These are phyloP conservation scores for Barnettozyma siamensis DNA, from an alignment of 805 yeast species.

Conservation along the genomic window DNA sequence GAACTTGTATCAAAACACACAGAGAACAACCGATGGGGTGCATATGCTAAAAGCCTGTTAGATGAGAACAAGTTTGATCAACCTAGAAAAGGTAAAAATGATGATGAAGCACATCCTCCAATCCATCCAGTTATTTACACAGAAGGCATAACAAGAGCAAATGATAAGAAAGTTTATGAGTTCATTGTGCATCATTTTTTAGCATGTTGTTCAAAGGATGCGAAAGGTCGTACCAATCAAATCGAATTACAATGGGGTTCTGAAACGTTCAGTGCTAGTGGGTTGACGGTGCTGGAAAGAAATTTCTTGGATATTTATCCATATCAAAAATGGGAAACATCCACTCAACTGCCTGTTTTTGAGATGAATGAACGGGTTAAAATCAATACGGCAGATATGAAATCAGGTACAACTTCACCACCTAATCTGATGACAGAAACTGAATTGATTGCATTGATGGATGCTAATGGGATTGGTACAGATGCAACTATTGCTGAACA, in stretches of 20 bases:
- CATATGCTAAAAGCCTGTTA: slow-evolving; percentile 48
- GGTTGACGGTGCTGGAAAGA: slow-evolving; percentile 62
- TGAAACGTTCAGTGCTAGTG: slow-evolving; percentile 69
- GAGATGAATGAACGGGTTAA: slow-evolving; percentile 48
- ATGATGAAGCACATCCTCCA: slow-evolving; percentile 98
- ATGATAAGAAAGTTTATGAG: slow-evolving; percentile 73
- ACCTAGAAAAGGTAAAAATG: slow-evolving; percentile 79
- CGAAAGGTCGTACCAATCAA: slow-evolving; percentile 65
- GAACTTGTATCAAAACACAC: slow-evolving; percentile 57
- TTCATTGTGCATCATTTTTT: slow-evolving; percentile 79
- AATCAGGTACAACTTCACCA: slow-evolving; percentile 72
- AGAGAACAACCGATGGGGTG: slow-evolving; percentile 59
- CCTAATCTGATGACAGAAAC: slow-evolving; percentile 87
- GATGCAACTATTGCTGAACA: slow-evolving; percentile 99
- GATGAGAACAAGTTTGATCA: slow-evolving; percentile 38
- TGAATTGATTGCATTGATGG: slow-evolving; percentile 90
- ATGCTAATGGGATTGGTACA: slow-evolving; percentile 95
- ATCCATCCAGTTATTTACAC: slow-evolving; percentile 76
- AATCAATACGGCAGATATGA: slow-evolving; percentile 52
- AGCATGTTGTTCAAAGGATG: slow-evolving; percentile 91
- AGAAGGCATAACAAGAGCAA: slow-evolving; percentile 28
- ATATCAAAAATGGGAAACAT: slow-evolving; percentile 71
- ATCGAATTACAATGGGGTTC: slow-evolving; percentile 69
- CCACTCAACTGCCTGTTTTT: slow-evolving; percentile 60
- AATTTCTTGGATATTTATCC: slow-evolving; percentile 79